These are phyloP conservation scores for Verticillium tricorpus DNA, from an alignment of 2,329 filamentous ascomycete species.

Conservation along the genomic window DNA sequence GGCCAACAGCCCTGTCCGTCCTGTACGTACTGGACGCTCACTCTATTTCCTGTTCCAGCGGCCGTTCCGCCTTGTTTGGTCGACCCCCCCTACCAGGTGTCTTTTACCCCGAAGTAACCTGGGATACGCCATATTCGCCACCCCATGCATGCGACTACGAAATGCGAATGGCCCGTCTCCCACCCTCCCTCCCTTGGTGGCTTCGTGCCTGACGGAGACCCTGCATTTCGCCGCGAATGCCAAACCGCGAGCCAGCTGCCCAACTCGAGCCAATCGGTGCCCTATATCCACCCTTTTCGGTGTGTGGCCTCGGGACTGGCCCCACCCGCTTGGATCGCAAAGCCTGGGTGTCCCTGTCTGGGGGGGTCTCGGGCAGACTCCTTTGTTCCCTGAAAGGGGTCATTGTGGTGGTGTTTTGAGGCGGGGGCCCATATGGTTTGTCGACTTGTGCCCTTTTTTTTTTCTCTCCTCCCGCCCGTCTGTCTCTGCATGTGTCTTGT, in stretches of 20 bases:
- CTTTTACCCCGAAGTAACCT: neutral
- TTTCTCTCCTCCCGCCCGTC: slow-evolving; percentile 29
- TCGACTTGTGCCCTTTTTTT: neutral
- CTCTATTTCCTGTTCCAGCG: neutral
- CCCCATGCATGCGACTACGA: neutral
- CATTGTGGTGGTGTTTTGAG: neutral
- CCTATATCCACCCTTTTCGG: neutral
- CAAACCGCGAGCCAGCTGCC: neutral
- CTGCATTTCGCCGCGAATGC: neutral
- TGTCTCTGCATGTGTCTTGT: slow-evolving; percentile 89
- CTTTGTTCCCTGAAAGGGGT: neutral
- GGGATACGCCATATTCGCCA: neutral
- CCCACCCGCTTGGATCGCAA: neutral
- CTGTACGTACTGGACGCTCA: neutral
- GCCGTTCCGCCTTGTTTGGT: neutral
- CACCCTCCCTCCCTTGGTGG: neutral
- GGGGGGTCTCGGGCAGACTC: neutral
- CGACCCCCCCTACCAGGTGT: neutral
- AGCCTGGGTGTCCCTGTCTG: neutral
- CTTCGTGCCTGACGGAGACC: neutral
- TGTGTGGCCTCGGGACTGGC: neutral
- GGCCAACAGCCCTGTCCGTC: neutral
- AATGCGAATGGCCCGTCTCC: neutral
- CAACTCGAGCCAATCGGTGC: neutral
- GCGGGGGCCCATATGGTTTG: neutral